Percentiles rank a stretch among this genome's conserved stretches.
These are phyloP conservation scores for Solanum hybrid DNA, from an alignment of 305 asterid genomes.

Conservation along the genomic window DNA sequence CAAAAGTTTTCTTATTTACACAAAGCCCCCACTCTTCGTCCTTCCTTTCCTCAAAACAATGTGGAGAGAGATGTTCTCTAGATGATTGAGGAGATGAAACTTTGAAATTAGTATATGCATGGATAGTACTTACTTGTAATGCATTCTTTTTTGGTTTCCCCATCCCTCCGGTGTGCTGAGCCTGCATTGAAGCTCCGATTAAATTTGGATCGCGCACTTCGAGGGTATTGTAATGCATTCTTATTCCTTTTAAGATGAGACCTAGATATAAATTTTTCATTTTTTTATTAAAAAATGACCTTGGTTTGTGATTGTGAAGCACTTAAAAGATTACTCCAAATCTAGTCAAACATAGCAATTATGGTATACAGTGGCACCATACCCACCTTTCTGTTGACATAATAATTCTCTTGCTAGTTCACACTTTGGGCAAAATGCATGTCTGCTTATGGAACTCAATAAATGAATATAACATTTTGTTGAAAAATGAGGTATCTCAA, in stretches of 20 bases:
- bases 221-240: neutral
- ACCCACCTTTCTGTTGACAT: neutral
- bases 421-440: neutral
- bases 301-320: neutral
- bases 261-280: neutral
- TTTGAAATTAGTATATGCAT: neutral
- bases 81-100: neutral
- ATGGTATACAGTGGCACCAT: neutral
- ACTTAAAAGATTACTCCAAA: neutral
- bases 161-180: neutral
- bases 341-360: neutral
- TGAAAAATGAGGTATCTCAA: neutral
- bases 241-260: neutral
- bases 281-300: too few species aligned
- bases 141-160: neutral
- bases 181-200: accelerated
- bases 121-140: neutral
- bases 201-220: neutral
- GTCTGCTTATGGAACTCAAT: neutral
- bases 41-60: neutral
- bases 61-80: neutral
- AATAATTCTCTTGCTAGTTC: neutral
- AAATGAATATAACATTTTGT: neutral
- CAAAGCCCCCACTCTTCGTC: neutral
- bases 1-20: neutral